A percentile compares a stretch with the other conserved stretches of the same genome.
Evolutionary conservation across 75 land plant genomes (phyloP).

Genomic region (Chamaecyparis obtusa): DNA sequence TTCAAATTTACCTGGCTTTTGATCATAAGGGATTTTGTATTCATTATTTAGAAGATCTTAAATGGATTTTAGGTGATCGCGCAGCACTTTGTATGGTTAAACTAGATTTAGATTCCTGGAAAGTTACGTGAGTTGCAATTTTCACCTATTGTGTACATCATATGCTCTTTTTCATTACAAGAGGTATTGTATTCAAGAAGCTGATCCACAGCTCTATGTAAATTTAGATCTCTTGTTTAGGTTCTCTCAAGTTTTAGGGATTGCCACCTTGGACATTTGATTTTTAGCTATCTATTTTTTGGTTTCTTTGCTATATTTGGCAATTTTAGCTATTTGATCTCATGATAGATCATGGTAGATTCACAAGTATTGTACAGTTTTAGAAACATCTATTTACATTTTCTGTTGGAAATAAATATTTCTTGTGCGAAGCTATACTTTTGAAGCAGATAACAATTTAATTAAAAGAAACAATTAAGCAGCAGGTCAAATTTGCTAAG

Average conservation of each 20-base stretch:
- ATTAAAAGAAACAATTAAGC: neutral
- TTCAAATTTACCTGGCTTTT: neutral
- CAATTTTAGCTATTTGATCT: neutral
- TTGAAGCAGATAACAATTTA: neutral
- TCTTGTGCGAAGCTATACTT: neutral
- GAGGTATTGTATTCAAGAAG: neutral
- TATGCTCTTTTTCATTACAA: neutral
- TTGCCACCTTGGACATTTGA: neutral
- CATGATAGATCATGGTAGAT: neutral
- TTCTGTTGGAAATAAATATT: neutral
- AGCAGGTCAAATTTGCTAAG: neutral
- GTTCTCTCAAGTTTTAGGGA: neutral
- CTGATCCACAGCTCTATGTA: neutral
- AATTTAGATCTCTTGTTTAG: neutral
- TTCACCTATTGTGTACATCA: neutral
- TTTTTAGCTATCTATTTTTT: neutral
- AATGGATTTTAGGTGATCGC: neutral
- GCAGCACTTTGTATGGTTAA: neutral
- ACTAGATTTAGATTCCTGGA: neutral
- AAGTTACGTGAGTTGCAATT: neutral
- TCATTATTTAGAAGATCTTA: neutral
- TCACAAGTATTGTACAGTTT: neutral
- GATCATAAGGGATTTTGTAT: slow-evolving; percentile 7
- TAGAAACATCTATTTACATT: neutral
- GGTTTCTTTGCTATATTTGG: neutral